These are phyloP conservation scores for Phytophthora sp. DNA, from an alignment of 352 stramenopile species.

Conservation along the genomic window DNA sequence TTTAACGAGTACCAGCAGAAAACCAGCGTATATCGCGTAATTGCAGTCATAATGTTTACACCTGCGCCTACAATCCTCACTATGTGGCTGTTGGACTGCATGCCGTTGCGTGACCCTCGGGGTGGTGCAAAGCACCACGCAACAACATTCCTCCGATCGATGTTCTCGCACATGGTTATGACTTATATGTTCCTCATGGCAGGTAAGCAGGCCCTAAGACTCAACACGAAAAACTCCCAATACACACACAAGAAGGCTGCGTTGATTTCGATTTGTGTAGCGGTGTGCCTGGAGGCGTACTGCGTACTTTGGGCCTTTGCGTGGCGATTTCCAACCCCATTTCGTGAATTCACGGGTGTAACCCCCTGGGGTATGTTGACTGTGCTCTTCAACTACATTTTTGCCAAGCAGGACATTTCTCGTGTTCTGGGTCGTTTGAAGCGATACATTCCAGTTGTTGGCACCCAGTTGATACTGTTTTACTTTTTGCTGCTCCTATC, in stretches of 20 bases:
- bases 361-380: constrained; percentile 6
- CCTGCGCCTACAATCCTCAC: constrained; percentile 5
- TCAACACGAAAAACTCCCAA: neutral
- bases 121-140: neutral
- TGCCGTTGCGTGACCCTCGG: constrained; percentile 3
- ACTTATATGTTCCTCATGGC: constrained; percentile 10
- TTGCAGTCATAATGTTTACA: constrained; percentile 21
- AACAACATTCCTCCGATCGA: constrained; percentile 10
- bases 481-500: constrained; percentile 22
- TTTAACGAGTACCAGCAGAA: constrained; percentile 30
- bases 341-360: constrained; percentile 13
- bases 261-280: constrained; percentile 8
- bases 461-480: constrained; percentile 17
- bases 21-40: constrained; percentile 8
- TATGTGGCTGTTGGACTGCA: constrained; percentile 3
- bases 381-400: constrained; percentile 5
- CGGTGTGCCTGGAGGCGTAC: constrained; percentile 8
- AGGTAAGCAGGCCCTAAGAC: constrained; percentile 6
- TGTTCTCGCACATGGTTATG: constrained; percentile 3
- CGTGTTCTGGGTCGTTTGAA: neutral
- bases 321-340: constrained; percentile 18
- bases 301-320: constrained; percentile 11
- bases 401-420: constrained; percentile 8
- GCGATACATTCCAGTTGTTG: constrained; percentile 17
- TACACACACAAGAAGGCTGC: constrained; percentile 17